phyloP scores from a whole-genome alignment of 2,329 filamentous ascomycete genomes.

The Colletotrichum graminicola region DNA sequence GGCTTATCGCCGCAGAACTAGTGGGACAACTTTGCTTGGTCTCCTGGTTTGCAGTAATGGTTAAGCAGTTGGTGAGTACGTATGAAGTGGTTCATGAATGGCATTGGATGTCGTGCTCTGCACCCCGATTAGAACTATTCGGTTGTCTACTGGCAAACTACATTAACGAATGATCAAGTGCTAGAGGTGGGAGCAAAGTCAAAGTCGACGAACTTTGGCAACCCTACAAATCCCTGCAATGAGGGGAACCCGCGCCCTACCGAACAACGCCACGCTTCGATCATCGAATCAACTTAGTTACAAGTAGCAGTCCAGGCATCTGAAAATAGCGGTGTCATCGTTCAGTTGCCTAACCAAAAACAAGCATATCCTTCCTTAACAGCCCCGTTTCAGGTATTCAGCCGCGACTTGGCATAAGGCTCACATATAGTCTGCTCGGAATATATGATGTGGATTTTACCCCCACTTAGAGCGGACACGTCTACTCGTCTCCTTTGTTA shows the following conservation, averaged over 20 bases:
- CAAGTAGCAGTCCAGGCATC: neutral
- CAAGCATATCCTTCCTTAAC: neutral
- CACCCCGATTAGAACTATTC: neutral
- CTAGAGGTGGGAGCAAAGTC: neutral
- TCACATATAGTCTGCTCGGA: neutral
- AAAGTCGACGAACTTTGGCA: neutral
- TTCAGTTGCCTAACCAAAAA: neutral
- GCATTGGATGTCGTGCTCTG: neutral
- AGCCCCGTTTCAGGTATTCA: too few species aligned
- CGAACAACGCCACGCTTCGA: neutral
- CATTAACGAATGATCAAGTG: neutral
- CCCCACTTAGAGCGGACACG: neutral
- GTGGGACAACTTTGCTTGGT: neutral
- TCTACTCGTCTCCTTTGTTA: neutral
- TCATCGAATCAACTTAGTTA: neutral
- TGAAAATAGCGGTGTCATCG: constrained; percentile 1
- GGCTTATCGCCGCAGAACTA: neutral
- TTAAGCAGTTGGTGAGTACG: too few species aligned
- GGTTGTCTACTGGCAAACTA: neutral
- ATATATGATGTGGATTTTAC: neutral
- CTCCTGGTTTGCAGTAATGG: neutral
- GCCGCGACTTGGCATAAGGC: neutral
- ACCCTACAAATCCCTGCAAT: neutral
- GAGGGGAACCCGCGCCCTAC: neutral
- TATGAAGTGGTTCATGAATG: neutral